Evolutionary conservation across 2,329 filamentous ascomycete genomes (phyloP).

Genomic region (Colletotrichum salicis): DNA sequence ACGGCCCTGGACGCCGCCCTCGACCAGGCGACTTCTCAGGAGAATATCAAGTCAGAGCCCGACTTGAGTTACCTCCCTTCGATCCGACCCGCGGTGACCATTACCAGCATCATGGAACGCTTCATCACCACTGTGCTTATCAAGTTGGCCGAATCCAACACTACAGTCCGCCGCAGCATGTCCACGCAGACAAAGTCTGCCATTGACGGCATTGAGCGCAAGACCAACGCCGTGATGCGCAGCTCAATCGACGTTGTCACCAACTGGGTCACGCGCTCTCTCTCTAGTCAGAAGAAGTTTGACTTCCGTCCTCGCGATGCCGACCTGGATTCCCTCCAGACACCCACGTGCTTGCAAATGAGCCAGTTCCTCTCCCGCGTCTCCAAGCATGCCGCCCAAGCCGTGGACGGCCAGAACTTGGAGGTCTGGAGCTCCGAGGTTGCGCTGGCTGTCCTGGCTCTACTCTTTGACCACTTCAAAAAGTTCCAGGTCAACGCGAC

Average conservation of each 20-base stretch:
- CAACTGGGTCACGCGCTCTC: slow-evolving; percentile 78
- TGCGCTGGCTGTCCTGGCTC: slow-evolving; percentile 78
- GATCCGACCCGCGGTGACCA: slow-evolving; percentile 84
- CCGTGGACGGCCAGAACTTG: slow-evolving; percentile 86
- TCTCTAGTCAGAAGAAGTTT: slow-evolving; percentile 83
- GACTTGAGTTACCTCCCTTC: slow-evolving; percentile 86
- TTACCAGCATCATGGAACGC: slow-evolving; percentile 91
- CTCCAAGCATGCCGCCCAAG: slow-evolving; percentile 69
- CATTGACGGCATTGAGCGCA: slow-evolving; percentile 83
- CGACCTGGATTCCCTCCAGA: slow-evolving; percentile 83
- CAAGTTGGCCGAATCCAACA: slow-evolving; percentile 87
- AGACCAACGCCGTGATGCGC: slow-evolving; percentile 73
- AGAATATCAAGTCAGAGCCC: slow-evolving; percentile 83
- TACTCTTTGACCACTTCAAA: slow-evolving; percentile 93
- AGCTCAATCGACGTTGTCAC: slow-evolving; percentile 73
- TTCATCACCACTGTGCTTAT: slow-evolving; percentile 92
- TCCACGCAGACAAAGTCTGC: slow-evolving; percentile 82
- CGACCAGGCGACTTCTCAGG: slow-evolving; percentile 80
- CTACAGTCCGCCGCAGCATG: slow-evolving; percentile 90
- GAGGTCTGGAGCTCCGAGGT: slow-evolving; percentile 86
- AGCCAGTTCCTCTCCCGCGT: slow-evolving; percentile 81
- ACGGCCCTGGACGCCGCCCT: slow-evolving; percentile 75
- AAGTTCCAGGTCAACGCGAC: slow-evolving; percentile 93
- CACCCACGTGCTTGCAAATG: slow-evolving; percentile 83
- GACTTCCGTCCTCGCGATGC: slow-evolving; percentile 91